These are phyloP conservation scores for Colletotrichum ledebouriae DNA, from an alignment of 2,329 filamentous ascomycete genomes.

Conservation along the genomic window DNA sequence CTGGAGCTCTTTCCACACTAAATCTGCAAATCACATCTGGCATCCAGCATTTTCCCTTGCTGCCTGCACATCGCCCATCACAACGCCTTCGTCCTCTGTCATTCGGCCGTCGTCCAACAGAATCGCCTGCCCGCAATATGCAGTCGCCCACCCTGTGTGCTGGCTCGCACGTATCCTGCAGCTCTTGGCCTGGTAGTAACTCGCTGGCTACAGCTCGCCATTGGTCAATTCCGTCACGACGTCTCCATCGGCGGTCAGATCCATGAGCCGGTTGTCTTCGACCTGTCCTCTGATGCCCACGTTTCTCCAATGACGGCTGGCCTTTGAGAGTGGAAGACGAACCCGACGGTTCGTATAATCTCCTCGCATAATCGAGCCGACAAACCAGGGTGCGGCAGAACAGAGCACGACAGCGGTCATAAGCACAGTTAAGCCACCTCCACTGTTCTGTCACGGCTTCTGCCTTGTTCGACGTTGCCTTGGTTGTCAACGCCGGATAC, in stretches of 20 bases:
- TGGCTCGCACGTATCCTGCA: constrained; percentile 29
- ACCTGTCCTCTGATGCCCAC: constrained; percentile 16
- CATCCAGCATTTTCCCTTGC: constrained; percentile 21
- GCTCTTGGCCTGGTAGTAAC: constrained; percentile 22
- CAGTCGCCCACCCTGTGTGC: constrained; percentile 25
- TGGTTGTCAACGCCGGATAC: constrained; percentile 24
- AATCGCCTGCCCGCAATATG: constrained; percentile 32
- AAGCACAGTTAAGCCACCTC: constrained; percentile 10
- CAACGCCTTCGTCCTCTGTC: constrained; percentile 8
- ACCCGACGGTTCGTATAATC: constrained; percentile 4
- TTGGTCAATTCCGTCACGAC: constrained; percentile 35
- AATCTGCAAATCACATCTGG: constrained; percentile 28
- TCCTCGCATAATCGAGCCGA: constrained; percentile 11
- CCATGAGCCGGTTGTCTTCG: constrained; percentile 11
- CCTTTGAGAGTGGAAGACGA: background rate
- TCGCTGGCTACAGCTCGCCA: constrained; percentile 15
- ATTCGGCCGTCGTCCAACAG: constrained; percentile 36
- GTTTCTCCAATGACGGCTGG: constrained; percentile 18
- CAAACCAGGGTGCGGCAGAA: constrained; percentile 9
- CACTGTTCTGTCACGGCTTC: background rate
- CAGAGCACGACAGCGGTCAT: constrained; percentile 7
- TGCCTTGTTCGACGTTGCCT: constrained; percentile 1
- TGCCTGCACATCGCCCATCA: constrained; percentile 28
- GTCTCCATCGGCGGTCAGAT: constrained; percentile 24
- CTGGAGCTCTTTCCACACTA: constrained; percentile 28